Percentiles rank a stretch among this genome's conserved stretches.
Conservation (phyloP, 2,329 filamentous ascomycete species). For the Diaporthe capsici region DNA sequence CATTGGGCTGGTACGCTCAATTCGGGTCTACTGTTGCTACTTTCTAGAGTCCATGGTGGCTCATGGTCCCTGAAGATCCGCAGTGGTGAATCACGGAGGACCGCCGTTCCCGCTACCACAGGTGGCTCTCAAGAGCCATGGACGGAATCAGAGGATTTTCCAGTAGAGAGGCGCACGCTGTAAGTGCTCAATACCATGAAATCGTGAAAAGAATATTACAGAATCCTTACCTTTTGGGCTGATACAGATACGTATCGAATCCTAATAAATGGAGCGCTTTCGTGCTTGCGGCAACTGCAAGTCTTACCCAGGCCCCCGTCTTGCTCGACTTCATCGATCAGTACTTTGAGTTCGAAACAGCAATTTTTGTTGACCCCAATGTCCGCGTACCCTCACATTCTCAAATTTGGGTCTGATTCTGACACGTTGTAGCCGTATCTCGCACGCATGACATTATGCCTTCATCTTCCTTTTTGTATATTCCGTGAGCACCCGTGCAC, state of each 20-base stretch:
- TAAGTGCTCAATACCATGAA: neutral
- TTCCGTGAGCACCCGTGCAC: neutral
- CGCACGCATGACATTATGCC: neutral
- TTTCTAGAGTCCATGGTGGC: too few relatives aligned
- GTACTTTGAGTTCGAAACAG: conserved; percentile 10
- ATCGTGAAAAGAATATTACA: too few relatives aligned
- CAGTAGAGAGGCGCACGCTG: conserved; percentile 21
- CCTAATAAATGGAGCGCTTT: neutral
- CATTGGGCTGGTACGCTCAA: too few relatives aligned
- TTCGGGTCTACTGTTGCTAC: too few relatives aligned
- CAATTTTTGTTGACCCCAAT: neutral
- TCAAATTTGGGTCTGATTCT: neutral
- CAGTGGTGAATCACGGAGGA: too few relatives aligned
- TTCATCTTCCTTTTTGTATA: conserved; percentile 14
- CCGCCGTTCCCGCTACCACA: too few relatives aligned
- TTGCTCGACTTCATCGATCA: conserved; percentile 17
- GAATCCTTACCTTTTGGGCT: too few relatives aligned
- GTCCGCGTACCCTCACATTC: neutral
- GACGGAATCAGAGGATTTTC: neutral
- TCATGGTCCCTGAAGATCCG: too few relatives aligned
- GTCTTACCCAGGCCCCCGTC: neutral
- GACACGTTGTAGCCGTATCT: neutral
- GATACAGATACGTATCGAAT: neutral
- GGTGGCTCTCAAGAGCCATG: neutral
- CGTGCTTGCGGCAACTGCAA: neutral